A percentile compares a stretch with the other conserved stretches of the same genome.
Conservation (phyloP, 306 rosid species). For the Chamaecrista fasciculata region DNA sequence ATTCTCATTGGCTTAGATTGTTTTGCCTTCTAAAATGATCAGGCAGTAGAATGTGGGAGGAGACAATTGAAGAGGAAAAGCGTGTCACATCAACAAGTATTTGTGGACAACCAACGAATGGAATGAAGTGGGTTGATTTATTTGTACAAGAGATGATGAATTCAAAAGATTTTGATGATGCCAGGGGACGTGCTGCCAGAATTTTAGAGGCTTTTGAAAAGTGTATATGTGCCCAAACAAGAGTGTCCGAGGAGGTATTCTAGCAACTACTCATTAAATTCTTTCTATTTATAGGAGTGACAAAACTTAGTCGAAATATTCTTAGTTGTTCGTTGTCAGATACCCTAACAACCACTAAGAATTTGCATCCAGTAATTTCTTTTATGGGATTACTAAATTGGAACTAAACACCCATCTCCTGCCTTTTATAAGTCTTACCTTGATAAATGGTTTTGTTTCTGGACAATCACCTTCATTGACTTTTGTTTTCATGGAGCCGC, state of each 20-base stretch:
- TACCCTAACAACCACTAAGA: background rate
- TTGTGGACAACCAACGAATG: conserved; percentile 2
- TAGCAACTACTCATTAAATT: background rate
- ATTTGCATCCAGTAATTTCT: no score
- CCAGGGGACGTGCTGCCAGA: conserved; percentile 39
- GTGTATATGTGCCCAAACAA: conserved; percentile 24
- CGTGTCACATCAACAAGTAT: background rate
- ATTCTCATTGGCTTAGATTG: background rate
- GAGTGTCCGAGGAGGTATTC: conserved; percentile 33
- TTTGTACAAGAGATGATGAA: conserved; percentile 43
- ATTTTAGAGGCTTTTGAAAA: conserved; percentile 41
- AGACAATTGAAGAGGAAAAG: conserved; percentile 24
- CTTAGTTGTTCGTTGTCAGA: background rate
- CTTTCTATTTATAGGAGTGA: background rate
- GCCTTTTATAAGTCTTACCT: background rate
- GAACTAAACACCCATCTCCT: no score
- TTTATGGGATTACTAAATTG: no score
- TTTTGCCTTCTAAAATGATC: background rate
- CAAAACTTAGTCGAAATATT: no score
- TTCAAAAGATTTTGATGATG: conserved; percentile 32
- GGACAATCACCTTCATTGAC: background rate
- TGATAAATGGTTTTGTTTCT: background rate
- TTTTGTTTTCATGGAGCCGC: conserved; percentile 23
- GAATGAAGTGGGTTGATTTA: conserved; percentile 40
- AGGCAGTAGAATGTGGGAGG: conserved; percentile 36